Percentiles rank a stretch among this genome's conserved stretches.
Conservation (phyloP, 371 early-diverging fungal species). For the Batrachochytrium dendrobatidis region DNA sequence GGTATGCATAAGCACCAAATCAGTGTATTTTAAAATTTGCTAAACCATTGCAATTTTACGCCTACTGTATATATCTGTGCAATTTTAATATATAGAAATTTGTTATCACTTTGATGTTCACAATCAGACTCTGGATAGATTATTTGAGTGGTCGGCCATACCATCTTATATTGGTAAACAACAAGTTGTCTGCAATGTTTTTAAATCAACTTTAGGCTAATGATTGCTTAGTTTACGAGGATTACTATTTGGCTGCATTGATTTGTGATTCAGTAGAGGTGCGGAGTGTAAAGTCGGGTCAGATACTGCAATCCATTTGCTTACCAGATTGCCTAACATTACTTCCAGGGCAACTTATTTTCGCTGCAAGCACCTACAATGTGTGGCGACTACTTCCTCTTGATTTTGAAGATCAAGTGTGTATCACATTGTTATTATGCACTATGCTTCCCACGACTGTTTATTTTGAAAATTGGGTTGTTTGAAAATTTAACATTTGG, state of each 20-base stretch:
- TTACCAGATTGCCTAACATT: conserved; percentile 45
- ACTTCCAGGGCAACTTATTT: conserved; percentile 61
- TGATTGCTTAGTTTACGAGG: background rate
- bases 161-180: conserved; percentile 8
- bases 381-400: conserved; percentile 81
- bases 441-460: background rate
- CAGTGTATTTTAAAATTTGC: too few species aligned
- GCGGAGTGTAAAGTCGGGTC: conserved; percentile 73
- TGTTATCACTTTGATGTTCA: too few species aligned
- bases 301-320: conserved; percentile 70
- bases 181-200: background rate
- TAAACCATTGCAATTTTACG: too few species aligned
- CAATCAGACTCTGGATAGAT: too few species aligned
- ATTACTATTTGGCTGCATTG: conserved; percentile 59
- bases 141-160: conserved; percentile 38
- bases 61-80: too few species aligned
- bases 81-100: too few species aligned
- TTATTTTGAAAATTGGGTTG: too few species aligned
- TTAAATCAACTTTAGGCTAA: background rate
- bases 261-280: conserved; percentile 68
- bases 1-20: too few species aligned
- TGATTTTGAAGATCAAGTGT: conserved; percentile 82
- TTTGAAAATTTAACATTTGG: too few species aligned
- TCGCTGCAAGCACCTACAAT: conserved; percentile 65
- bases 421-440: conserved; percentile 7